Conservation (phyloP, 208 protist species). For the Blastocrithidia nonstop region DNA sequence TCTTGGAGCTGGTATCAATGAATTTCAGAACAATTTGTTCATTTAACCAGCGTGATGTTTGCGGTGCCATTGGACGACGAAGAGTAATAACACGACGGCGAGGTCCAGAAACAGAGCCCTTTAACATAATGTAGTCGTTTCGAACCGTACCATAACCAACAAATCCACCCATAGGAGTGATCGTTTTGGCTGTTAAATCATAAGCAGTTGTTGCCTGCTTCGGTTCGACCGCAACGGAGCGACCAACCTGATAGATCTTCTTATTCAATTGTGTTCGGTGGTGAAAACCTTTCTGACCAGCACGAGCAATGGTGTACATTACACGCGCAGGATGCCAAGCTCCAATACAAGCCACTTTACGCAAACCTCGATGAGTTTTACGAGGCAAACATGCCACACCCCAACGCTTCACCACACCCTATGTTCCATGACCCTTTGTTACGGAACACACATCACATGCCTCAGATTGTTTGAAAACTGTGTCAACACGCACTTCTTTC, state of each 20-base stretch:
- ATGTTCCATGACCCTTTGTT: constrained; percentile 97
- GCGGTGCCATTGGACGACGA: constrained; percentile 90
- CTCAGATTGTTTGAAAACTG: constrained; percentile 94
- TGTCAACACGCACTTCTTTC: constrained; percentile 90
- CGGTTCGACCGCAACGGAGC: constrained; percentile 47
- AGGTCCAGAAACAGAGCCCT: constrained; percentile 89
- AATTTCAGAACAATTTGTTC: constrained; percentile 96
- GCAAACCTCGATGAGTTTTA: constrained; percentile 98
- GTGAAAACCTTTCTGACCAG: constrained; percentile 98
- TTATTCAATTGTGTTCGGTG: constrained; percentile 99
- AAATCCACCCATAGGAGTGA: constrained; percentile 99
- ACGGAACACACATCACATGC: constrained; percentile 95
- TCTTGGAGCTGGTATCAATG: constrained; percentile 99
- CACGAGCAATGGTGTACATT: constrained; percentile 94
- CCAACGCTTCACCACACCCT: constrained; percentile 97
- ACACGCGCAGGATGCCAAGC: constrained; percentile 98
- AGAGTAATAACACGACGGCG: constrained; percentile 97
- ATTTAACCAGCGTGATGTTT: constrained; percentile 65
- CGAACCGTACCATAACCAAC: constrained; percentile 96
- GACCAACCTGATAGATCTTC: constrained; percentile 98
- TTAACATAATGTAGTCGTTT: constrained; percentile 98
- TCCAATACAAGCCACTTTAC: constrained; percentile 99
- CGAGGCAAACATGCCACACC: constrained; percentile 93
- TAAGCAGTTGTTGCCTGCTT: constrained; percentile 90
- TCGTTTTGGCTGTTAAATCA: constrained; percentile 97